Conservation (phyloP, 139 green algal species). For the Chlamydomonas incerta region DNA sequence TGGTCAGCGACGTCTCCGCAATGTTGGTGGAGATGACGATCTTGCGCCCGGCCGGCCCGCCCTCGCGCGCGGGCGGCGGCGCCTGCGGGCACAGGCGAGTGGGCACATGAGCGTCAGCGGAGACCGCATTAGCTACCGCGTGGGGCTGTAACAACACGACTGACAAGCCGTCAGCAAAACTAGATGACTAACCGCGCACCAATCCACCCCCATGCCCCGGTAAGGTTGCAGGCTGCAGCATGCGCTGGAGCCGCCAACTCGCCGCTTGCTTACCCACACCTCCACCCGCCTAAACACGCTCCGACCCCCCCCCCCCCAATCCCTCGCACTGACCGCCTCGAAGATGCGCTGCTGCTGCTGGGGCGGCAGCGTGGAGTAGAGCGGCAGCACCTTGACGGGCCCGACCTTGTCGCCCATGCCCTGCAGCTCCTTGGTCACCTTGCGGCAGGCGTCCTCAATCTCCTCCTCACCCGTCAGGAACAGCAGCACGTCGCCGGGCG, state of each 20-base stretch:
- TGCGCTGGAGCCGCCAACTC: too few relatives aligned
- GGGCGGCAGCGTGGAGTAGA: conserved; percentile 98
- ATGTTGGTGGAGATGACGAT: conserved; percentile 99
- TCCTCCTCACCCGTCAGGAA: conserved; percentile 99
- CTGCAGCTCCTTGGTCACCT: conserved; percentile 85
- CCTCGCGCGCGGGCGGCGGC: conserved; percentile 64
- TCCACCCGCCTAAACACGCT: neutral
- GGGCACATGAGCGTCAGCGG: too few relatives aligned
- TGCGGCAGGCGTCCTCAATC: conserved; percentile 98
- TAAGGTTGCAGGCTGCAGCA: too few relatives aligned
- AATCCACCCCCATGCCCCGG: too few relatives aligned
- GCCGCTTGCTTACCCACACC: too few relatives aligned
- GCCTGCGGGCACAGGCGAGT: too few relatives aligned
- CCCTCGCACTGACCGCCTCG: conserved; percentile 69
- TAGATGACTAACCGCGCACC: too few relatives aligned
- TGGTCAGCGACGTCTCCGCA: conserved; percentile 98
- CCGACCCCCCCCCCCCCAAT: neutral
- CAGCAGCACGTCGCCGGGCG: conserved; percentile 93
- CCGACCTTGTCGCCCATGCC: conserved; percentile 76
- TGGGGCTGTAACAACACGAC: too few relatives aligned
- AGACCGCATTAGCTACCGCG: too few relatives aligned
- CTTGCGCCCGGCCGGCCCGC: conserved; percentile 90
- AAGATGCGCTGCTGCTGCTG: conserved; percentile 98
- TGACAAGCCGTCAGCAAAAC: too few relatives aligned
- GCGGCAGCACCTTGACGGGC: conserved; percentile 92